These are phyloP conservation scores for Rhododendron vialii DNA, from an alignment of 148 eudicot species.

Conservation along the genomic window DNA sequence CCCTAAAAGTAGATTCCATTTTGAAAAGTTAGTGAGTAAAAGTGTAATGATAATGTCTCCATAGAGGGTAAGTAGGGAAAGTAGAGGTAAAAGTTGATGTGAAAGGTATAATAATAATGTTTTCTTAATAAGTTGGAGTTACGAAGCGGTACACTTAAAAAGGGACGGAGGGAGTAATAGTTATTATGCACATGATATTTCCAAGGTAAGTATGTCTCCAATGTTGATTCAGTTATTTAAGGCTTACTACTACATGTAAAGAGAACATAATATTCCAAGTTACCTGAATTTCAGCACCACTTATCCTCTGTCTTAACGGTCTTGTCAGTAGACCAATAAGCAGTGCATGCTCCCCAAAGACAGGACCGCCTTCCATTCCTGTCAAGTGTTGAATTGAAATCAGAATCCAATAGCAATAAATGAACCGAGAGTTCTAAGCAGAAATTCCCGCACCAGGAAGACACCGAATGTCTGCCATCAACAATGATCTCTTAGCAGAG, in stretches of 20 bases:
- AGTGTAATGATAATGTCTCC: too few species aligned
- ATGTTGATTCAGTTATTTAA: not conserved
- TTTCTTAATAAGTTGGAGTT: too few species aligned
- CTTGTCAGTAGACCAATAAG: constrained; percentile 69
- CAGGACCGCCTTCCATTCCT: constrained; percentile 98
- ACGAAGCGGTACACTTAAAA: too few species aligned
- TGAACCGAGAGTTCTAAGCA: not conserved
- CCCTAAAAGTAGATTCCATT: too few species aligned
- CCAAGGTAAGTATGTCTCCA: not conserved
- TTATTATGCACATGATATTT: constrained; percentile 1
- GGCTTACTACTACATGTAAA: not conserved
- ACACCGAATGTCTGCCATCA: constrained; percentile 96
- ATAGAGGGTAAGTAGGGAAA: too few species aligned
- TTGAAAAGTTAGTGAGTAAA: too few species aligned
- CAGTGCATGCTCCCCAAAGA: constrained; percentile 60
- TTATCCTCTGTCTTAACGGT: constrained; percentile 73
- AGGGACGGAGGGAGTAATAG: too few species aligned
- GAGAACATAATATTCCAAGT: not conserved
- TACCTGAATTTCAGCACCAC: constrained; percentile 97
- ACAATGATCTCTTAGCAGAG: constrained; percentile 43
- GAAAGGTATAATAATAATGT: too few species aligned
- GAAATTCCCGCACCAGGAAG: constrained; percentile 69
- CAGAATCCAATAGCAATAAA: constrained; percentile 12
- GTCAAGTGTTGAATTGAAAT: constrained; percentile 12
- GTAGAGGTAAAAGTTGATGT: too few species aligned